Evolutionary conservation across 306 rosid genomes (phyloP), one percentile per base, ranked within the genome.

Genomic region (Rosa chinensis): DNA sequence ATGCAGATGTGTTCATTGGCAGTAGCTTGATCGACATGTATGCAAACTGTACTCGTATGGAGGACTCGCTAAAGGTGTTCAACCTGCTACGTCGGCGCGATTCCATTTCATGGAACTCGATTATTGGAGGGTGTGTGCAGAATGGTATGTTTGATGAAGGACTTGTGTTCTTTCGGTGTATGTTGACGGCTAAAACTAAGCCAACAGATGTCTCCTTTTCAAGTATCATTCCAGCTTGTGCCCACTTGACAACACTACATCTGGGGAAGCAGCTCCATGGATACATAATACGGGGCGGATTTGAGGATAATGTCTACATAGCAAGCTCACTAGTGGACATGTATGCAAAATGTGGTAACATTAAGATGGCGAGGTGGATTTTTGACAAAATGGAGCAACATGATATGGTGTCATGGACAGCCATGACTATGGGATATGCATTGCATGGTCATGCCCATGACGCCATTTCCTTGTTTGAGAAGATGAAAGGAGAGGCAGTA

Each of bases 361-460:
- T 89, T 80, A 84, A 81, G 82, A 85, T 73, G 74, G 94, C 98
- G 48, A 82, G 87, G 74, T 63, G 76, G 85, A 81, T 92, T 76
- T 94, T 90, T 64, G 84, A 87, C 64, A 78, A 82, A 79, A 89
- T 88, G 50, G 85, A 84, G 81, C 48, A 32, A 16, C 88, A 71
- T 84, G 98, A 94, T 83, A 91, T 87, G 85, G 94, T 94, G 72
- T 86, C 97, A 37, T 94, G 97, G 97, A 92, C 98, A 13, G 90
- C 97, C 83, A 90, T 94, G 82, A 90, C 89, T 66, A 94, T 94
- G 98, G 98, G 97, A 77, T 94, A 87, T 83, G 97, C 97, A 53
- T 77, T 92, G 70, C 95, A 92, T 9, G 98, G 98, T 28, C 87
- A 88, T 80, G 96, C 92, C 66, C 82, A 76, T 70, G 94, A 90